Evolutionary conservation across 495 filamentous ascomycete genomes (phyloP).

Genomic region (Tetracladium marchalianum): DNA sequence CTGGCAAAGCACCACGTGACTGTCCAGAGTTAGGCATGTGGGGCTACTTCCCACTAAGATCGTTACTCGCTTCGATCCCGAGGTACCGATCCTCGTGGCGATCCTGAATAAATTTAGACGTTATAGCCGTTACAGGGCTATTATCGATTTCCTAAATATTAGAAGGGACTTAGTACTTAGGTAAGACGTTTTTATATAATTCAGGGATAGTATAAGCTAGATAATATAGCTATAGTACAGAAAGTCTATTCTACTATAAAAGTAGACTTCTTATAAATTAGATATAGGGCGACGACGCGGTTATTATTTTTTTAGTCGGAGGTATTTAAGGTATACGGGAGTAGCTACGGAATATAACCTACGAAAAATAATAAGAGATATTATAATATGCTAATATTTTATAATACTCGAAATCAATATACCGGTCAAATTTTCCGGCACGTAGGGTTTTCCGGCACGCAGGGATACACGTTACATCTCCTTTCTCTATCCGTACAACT

Average conservation of each 20-base stretch:
- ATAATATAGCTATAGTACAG: neutral
- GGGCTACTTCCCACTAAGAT: neutral
- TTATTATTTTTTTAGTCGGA: neutral
- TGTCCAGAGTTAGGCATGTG: neutral
- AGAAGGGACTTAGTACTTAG: neutral
- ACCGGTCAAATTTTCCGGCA: constrained; percentile 12
- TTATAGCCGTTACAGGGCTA: neutral
- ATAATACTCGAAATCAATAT: neutral
- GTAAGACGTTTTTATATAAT: neutral
- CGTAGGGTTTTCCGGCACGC: constrained; percentile 11
- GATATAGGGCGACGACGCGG: neutral
- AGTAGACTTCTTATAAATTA: neutral
- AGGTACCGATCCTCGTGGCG: neutral
- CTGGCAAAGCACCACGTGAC: neutral
- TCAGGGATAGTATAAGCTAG: neutral
- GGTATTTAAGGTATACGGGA: neutral
- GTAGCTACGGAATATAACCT: constrained; percentile 1
- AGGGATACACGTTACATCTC: constrained; percentile 1
- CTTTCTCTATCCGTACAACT: constrained; percentile 8
- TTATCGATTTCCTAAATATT: neutral
- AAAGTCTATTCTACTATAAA: neutral
- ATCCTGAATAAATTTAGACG: neutral
- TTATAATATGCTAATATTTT: neutral
- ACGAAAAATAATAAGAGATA: constrained; percentile 3
- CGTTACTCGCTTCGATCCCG: neutral